Percentiles rank a stretch among this genome's conserved stretches.
phyloP scores from a whole-genome alignment of 345 rosid genomes.

The Populus simonii region DNA sequence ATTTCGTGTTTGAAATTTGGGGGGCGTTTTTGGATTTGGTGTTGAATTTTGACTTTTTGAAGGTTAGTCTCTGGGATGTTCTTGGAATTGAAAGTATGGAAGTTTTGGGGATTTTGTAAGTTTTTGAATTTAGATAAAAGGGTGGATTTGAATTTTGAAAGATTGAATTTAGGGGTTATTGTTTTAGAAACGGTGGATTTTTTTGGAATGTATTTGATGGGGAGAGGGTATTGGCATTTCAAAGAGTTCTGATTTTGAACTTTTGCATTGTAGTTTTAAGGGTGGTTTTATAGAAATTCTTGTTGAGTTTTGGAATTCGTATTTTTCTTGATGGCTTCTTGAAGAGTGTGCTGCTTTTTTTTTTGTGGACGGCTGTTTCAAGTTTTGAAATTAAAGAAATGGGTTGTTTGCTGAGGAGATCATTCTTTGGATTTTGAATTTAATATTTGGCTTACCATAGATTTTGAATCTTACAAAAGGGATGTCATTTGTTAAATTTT shows the following conservation, averaged over 20 bases:
- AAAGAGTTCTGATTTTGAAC: background rate
- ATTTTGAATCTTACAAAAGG: background rate
- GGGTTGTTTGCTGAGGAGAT: background rate
- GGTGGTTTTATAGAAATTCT: background rate
- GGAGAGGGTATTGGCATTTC: background rate
- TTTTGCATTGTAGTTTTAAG: background rate
- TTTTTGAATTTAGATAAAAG: background rate
- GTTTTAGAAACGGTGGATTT: background rate
- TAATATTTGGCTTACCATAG: background rate
- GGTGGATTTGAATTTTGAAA: background rate
- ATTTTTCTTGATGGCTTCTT: background rate
- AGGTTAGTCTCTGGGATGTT: background rate
- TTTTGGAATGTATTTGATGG: background rate
- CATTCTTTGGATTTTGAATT: background rate
- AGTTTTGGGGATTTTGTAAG: background rate
- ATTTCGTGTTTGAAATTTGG: background rate
- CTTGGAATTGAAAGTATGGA: background rate
- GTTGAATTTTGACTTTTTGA: constrained; percentile 6
- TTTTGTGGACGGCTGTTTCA: background rate
- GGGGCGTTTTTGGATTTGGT: background rate
- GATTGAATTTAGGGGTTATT: background rate
- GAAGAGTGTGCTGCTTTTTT: background rate
- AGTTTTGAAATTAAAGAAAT: background rate
- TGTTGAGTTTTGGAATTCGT: background rate
- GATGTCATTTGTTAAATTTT: background rate